Evolutionary conservation across 257 asterid genomes (phyloP).

Genomic region (Solanum bulbocastanum): DNA sequence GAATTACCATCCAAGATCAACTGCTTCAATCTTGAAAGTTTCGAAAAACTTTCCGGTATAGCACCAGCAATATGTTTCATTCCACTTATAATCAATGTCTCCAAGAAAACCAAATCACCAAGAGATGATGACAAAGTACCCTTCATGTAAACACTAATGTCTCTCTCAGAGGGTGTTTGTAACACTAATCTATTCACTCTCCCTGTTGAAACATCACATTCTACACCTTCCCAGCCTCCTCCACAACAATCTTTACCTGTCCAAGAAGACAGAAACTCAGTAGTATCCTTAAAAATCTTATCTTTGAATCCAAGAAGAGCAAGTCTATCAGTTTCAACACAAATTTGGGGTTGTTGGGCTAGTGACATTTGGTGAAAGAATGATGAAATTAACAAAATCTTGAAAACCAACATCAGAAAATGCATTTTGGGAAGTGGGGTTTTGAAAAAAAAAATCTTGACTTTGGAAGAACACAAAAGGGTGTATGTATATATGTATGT

Average conservation of each 20-base stretch:
- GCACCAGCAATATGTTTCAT: slow-evolving; percentile 51
- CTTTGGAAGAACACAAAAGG: background rate
- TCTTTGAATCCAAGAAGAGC: slow-evolving; percentile 81
- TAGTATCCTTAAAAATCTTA: slow-evolving; percentile 51
- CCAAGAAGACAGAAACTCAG: slow-evolving; percentile 71
- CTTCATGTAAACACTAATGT: slow-evolving; percentile 43
- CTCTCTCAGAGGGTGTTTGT: slow-evolving; percentile 37
- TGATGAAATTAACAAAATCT: slow-evolving; percentile 19
- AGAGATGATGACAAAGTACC: slow-evolving; percentile 62
- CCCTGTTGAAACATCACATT: slow-evolving; percentile 46
- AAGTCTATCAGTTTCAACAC: slow-evolving; percentile 47
- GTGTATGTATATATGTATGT: background rate
- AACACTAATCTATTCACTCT: slow-evolving; percentile 47
- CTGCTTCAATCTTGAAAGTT: slow-evolving; percentile 45
- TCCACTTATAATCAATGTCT: slow-evolving; percentile 62
- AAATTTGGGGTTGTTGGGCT: slow-evolving; percentile 10
- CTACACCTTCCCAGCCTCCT: slow-evolving; percentile 99
- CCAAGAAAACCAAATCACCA: slow-evolving; percentile 42
- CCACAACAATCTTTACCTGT: slow-evolving; percentile 57
- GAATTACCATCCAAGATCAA: slow-evolving; percentile 77
- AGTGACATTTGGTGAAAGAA: background rate
- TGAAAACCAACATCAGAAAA: slow-evolving; percentile 31
- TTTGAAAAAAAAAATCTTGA: background rate
- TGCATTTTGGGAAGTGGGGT: slow-evolving; percentile 36
- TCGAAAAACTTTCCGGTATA: slow-evolving; percentile 47